These are phyloP conservation scores for Penicillium atrosanguineum DNA, from an alignment of 495 filamentous ascomycete species.

Conservation along the genomic window DNA sequence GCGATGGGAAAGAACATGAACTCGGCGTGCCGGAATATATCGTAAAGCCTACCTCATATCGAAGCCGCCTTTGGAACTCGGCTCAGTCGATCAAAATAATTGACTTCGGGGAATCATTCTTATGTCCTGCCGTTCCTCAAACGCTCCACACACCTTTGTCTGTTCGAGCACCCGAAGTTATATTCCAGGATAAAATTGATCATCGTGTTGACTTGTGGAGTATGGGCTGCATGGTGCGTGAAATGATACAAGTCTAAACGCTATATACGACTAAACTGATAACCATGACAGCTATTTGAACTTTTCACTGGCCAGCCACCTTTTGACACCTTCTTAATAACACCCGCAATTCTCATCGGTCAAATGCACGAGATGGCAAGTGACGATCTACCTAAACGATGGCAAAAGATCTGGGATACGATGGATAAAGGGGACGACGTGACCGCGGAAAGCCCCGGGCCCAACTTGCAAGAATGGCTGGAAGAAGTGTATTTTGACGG, in stretches of 20 bases:
- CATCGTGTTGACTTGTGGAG: slow-evolving; percentile 45
- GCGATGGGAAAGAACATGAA: slow-evolving; percentile 30
- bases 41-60: slow-evolving; percentile 26
- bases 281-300: slow-evolving; percentile 36
- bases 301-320: slow-evolving; percentile 35
- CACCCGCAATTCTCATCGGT: slow-evolving; percentile 25
- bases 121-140: slow-evolving; percentile 18
- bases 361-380: slow-evolving; percentile 35
- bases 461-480: slow-evolving; percentile 34
- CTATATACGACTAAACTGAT: slow-evolving; percentile 10
- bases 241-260: slow-evolving; percentile 3
- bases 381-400: slow-evolving; percentile 33
- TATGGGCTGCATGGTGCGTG: slow-evolving; percentile 38
- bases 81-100: slow-evolving; percentile 32
- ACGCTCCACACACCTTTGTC: slow-evolving; percentile 32
- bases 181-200: slow-evolving; percentile 40
- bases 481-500: slow-evolving; percentile 36
- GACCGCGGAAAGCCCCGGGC: slow-evolving; percentile 15
- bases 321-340: slow-evolving; percentile 37
- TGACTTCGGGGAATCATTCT: slow-evolving; percentile 46
- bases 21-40: slow-evolving; percentile 36
- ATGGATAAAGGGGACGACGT: slow-evolving; percentile 14
- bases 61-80: slow-evolving; percentile 18
- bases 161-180: slow-evolving; percentile 42
- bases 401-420: slow-evolving; percentile 24